These are phyloP conservation scores for Jaminaea rosea DNA, from an alignment of 1,284 basidiomycete species.

Conservation along the genomic window DNA sequence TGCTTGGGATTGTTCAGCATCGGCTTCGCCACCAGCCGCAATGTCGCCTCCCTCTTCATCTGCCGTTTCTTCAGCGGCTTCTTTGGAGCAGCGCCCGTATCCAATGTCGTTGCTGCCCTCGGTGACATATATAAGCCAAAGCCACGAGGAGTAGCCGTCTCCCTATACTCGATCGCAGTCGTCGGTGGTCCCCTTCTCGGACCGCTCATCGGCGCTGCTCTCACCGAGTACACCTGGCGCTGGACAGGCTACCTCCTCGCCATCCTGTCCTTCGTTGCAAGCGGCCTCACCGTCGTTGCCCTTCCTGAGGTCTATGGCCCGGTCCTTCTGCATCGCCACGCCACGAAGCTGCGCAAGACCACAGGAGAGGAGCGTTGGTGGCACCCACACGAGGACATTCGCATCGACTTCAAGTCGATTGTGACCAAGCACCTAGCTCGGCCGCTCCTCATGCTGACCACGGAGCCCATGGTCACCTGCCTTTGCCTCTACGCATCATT, in stretches of 20 bases:
- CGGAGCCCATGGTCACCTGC: neutral
- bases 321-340: slow-evolving; percentile 5
- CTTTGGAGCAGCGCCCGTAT: slow-evolving; percentile 9
- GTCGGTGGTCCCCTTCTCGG: slow-evolving; percentile 9
- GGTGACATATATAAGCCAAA: slow-evolving; percentile 6
- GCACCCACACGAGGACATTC: neutral
- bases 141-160: slow-evolving; percentile 1
- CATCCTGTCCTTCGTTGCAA: slow-evolving; percentile 3
- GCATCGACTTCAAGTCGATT: slow-evolving; percentile 1
- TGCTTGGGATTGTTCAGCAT: no score
- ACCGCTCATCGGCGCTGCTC: slow-evolving; percentile 6
- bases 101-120: slow-evolving; percentile 6
- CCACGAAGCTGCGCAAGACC: slow-evolving; percentile 3
- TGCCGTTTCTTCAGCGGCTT: slow-evolving; percentile 7
- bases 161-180: slow-evolving; percentile 5
- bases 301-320: slow-evolving; percentile 7
- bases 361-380: slow-evolving; percentile 6
- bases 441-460: slow-evolving; percentile 2
- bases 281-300: slow-evolving; percentile 3
- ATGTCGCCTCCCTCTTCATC: no score
- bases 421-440: slow-evolving; percentile 4
- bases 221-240: neutral
- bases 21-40: no score
- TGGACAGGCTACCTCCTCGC: slow-evolving; percentile 8
- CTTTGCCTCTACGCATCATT: slow-evolving; percentile 7